Evolutionary conservation across 352 stramenopile species (phyloP).

Genomic region (Phytophthora pseudosyringae): DNA sequence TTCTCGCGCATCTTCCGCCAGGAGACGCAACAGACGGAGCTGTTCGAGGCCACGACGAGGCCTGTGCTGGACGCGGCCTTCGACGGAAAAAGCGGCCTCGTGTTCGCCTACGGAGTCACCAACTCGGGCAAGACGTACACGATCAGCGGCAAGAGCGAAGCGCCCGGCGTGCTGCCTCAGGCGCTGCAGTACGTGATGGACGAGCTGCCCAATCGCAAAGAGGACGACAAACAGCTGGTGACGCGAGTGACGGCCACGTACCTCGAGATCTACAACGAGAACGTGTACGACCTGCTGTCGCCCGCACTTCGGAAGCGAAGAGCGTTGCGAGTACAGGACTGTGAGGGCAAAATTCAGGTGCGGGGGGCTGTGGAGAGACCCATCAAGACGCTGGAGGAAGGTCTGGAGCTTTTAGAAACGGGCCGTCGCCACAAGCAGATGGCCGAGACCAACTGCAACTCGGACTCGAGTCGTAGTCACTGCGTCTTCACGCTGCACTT

Average conservation of each 20-base stretch:
- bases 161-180: constrained; percentile 86
- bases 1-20: constrained; percentile 88
- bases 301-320: constrained; percentile 60
- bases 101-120: constrained; percentile 99
- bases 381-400: constrained; percentile 73
- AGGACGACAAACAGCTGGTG: constrained; percentile 45
- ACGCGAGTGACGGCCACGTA: constrained; percentile 91
- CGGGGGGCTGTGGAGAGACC: constrained; percentile 72
- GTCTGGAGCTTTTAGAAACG: constrained; percentile 71
- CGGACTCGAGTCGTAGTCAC: constrained; percentile 91
- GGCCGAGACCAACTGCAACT: constrained; percentile 90
- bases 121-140: constrained; percentile 99
- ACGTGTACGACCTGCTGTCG: constrained; percentile 96
- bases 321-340: constrained; percentile 79
- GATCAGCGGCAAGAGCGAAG: constrained; percentile 90
- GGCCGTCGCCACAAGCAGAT: constrained; percentile 79
- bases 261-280: constrained; percentile 99
- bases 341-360: constrained; percentile 90
- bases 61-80: constrained; percentile 93
- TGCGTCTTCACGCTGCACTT: constrained; percentile 91
- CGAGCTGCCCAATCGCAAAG: constrained; percentile 59
- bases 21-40: constrained; percentile 83
- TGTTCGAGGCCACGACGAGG: constrained; percentile 92
- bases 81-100: constrained; percentile 83
- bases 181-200: constrained; percentile 76